phyloP scores from a whole-genome alignment of 768 basidiomycete genomes.

The Psilocybe subaeruginosa region DNA sequence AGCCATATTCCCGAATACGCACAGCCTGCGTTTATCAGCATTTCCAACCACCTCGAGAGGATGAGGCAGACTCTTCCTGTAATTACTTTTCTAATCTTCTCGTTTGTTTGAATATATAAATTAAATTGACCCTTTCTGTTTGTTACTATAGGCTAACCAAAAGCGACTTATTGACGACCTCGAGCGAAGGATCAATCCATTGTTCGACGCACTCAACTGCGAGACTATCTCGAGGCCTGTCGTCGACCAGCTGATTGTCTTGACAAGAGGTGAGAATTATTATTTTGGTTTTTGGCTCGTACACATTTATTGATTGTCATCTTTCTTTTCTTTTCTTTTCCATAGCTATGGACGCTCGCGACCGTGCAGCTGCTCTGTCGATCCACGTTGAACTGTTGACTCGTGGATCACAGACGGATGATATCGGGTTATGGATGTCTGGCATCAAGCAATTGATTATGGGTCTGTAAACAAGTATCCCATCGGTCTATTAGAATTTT shows the following conservation, averaged over 20 bases:
- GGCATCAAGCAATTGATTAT: constrained; percentile 88
- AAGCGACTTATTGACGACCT: constrained; percentile 86
- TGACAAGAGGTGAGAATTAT: constrained; percentile 63
- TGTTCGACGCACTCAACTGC: constrained; percentile 94
- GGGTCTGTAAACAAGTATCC: constrained; percentile 45
- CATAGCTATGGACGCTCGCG: constrained; percentile 79
- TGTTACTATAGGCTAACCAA: constrained; percentile 66
- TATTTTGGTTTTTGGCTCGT: no score
- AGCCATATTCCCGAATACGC: constrained; percentile 84
- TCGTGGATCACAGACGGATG: constrained; percentile 75
- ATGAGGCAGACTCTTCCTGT: constrained; percentile 81
- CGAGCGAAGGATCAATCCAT: constrained; percentile 79
- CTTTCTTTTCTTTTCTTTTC: background rate
- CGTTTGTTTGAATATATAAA: background rate
- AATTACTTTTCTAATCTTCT: constrained; percentile 29
- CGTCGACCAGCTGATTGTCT: constrained; percentile 69
- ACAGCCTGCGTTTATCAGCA: constrained; percentile 65
- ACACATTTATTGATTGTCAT: no score
- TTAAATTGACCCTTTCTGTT: background rate
- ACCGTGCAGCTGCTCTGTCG: constrained; percentile 76
- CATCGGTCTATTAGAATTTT: background rate
- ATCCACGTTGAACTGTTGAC: constrained; percentile 90
- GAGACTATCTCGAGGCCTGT: constrained; percentile 74
- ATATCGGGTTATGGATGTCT: constrained; percentile 87
- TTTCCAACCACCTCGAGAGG: constrained; percentile 63